Evolutionary conservation across 2,329 filamentous ascomycete species (phyloP).

Genomic region (Setomelanomma holmii): DNA sequence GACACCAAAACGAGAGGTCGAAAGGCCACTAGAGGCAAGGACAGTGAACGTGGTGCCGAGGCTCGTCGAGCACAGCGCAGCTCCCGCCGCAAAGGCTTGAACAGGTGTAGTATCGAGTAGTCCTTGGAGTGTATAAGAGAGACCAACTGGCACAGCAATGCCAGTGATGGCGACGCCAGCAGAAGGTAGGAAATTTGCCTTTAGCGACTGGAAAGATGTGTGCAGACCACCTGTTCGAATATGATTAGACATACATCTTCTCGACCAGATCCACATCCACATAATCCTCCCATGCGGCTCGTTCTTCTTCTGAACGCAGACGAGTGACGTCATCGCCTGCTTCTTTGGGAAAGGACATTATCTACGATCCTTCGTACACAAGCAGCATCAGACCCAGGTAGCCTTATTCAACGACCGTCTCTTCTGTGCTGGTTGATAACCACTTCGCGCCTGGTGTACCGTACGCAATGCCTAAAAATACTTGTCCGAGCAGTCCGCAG

Average conservation of each 20-base stretch:
- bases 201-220: conserved; percentile 62
- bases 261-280: too few species aligned
- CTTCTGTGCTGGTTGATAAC: conserved; percentile 61
- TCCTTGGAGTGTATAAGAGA: conserved; percentile 67
- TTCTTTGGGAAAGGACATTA: not conserved
- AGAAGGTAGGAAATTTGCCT: conserved; percentile 67
- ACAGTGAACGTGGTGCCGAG: conserved; percentile 75
- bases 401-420: conserved; percentile 68
- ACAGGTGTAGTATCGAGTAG: conserved; percentile 61
- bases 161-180: conserved; percentile 70
- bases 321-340: conserved; percentile 12
- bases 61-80: conserved; percentile 76
- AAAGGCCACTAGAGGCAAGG: conserved; percentile 66
- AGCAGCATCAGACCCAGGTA: conserved; percentile 76
- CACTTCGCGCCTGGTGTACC: conserved; percentile 70
- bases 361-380: conserved; percentile 68
- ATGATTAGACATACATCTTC: too few species aligned
- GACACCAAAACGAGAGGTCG: conserved; percentile 62
- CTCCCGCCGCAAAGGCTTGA: conserved; percentile 75
- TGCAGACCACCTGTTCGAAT: conserved; percentile 63
- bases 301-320: not conserved
- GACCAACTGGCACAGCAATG: conserved; percentile 66
- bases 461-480: conserved; percentile 74
- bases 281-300: not conserved
- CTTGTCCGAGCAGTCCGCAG: conserved; percentile 75